Percentiles rank a stretch among this genome's conserved stretches.
Evolutionary conservation across 495 filamentous ascomycete species (phyloP).

Genomic region (Penicillium canescens): DNA sequence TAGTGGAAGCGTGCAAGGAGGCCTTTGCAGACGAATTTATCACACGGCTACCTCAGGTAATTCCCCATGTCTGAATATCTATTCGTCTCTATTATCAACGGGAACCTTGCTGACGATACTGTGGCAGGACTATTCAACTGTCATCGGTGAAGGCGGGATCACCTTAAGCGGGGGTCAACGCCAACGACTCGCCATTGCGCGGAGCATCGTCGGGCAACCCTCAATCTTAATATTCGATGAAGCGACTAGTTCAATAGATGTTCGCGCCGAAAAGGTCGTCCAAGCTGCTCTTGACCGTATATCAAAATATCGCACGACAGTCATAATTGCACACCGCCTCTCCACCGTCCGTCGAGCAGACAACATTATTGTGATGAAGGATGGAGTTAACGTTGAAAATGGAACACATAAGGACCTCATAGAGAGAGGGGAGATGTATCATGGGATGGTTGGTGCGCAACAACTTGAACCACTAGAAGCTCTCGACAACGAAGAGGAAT

Average conservation of each 20-base stretch:
- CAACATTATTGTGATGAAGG: slow-evolving; percentile 51
- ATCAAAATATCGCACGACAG: slow-evolving; percentile 38
- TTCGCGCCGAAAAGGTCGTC: slow-evolving; percentile 45
- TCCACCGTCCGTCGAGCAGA: slow-evolving; percentile 56
- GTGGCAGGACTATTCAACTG: slow-evolving; percentile 33
- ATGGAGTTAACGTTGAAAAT: slow-evolving; percentile 48
- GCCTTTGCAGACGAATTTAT: slow-evolving; percentile 50
- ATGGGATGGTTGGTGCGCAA: slow-evolving; percentile 39
- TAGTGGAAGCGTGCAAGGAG: slow-evolving; percentile 64
- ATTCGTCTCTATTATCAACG: background rate
- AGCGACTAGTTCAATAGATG: slow-evolving; percentile 52
- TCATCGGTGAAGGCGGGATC: slow-evolving; percentile 35
- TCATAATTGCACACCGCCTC: slow-evolving; percentile 58
- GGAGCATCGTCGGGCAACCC: slow-evolving; percentile 80
- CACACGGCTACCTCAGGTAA: slow-evolving; percentile 28
- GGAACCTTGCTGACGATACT: no score
- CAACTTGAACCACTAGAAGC: slow-evolving; percentile 16
- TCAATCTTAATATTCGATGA: slow-evolving; percentile 71
- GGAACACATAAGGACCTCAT: slow-evolving; percentile 50
- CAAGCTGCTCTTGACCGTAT: slow-evolving; percentile 46
- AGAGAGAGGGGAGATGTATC: slow-evolving; percentile 43
- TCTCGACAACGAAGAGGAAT: background rate
- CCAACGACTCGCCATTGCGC: slow-evolving; percentile 67
- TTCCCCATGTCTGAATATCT: background rate
- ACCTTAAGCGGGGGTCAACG: slow-evolving; percentile 49